Conservation (phyloP, 2,329 filamentous ascomycete species). For the Alternaria tenuissima region DNA sequence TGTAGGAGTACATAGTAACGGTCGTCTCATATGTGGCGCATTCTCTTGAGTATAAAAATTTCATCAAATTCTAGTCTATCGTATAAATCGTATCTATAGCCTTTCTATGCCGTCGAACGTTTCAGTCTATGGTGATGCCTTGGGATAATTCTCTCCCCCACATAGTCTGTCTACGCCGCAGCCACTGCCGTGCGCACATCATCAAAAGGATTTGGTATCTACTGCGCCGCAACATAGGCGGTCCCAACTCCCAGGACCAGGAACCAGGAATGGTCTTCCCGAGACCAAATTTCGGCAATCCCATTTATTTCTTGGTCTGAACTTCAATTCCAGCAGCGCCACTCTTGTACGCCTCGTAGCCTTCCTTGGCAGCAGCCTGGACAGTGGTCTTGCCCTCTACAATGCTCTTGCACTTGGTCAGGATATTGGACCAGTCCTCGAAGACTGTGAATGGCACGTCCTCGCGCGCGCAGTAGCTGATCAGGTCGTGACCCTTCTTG, state of each 20-base stretch:
- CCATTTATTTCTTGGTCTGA: conserved; percentile 27
- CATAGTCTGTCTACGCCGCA: not conserved
- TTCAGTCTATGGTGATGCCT: conserved; percentile 3
- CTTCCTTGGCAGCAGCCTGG: conserved; percentile 70
- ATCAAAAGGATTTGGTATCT: not conserved
- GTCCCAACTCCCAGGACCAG: not conserved
- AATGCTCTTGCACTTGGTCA: conserved; percentile 78
- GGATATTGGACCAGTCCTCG: conserved; percentile 81
- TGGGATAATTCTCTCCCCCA: not conserved
- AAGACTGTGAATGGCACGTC: conserved; percentile 89
- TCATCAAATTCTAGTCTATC: conserved; percentile 22
- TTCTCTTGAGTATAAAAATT: not conserved
- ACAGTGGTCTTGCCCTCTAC: conserved; percentile 73
- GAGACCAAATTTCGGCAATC: not conserved
- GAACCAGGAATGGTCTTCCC: not conserved
- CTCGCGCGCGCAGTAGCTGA: conserved; percentile 84
- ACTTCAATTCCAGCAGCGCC: conserved; percentile 51
- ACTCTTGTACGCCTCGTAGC: conserved; percentile 57
- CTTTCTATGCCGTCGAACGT: conserved; percentile 15
- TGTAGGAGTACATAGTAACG: not conserved
- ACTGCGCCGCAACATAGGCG: conserved; percentile 5
- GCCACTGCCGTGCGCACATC: not conserved
- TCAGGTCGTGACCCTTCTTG: conserved; percentile 88
- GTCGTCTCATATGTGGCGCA: not conserved
- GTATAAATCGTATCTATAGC: conserved; percentile 20